Base-by-base conservation (phyloP, 257 asterid species). In the Nemophila menziesii region DNA sequence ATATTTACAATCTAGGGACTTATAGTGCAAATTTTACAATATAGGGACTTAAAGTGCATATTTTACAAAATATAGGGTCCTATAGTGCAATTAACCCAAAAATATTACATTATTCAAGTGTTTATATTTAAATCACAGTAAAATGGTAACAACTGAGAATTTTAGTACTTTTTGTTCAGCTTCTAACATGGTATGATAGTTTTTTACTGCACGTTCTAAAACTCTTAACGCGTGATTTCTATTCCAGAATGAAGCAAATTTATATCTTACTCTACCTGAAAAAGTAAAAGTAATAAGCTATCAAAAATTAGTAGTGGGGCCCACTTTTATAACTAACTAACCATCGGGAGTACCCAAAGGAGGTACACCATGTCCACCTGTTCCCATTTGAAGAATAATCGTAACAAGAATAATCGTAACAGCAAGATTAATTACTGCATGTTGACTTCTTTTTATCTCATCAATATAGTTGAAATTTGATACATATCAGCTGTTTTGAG, bases 211-310 rank as follows among this genome's bases (percentile, higher is more conserved):
- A 38, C 73, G 80, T 60, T 76, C 92, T 59, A 89, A 65, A 56
- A 72, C 74, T 66, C 74, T 70, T 62, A 84, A 59, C 7, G 80
- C 75, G 42, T 84, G 72, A 60, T 89, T 89, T 75, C 98, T 66
- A 54, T 89, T 89, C 95, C 98, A 89, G 69, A 89, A 89, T 56
- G 98, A 89, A 27, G 98, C 94, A 63, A 89, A 89, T 67, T 80
- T 84, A 71, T 89, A 89, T 62, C 93, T 80, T 56, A 89, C 83
- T 63, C 90, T 73, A 60, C 97, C 97, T 89, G 81, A 62, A 66
- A 72, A 24, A 49, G 57, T 49, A 64, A 33, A 21, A 39, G 21
- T 8, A 18, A 29, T 29, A 5, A 29, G 5, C 36, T 40, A 16
- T 40, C 45, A 17, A 17, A 14, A 23, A 43, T n/a, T n/a, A n/a